Evolutionary conservation across 179 eudicot genomes (phyloP), one percentile per base, ranked within the genome.

Genomic region (Spergularia azorica): DNA sequence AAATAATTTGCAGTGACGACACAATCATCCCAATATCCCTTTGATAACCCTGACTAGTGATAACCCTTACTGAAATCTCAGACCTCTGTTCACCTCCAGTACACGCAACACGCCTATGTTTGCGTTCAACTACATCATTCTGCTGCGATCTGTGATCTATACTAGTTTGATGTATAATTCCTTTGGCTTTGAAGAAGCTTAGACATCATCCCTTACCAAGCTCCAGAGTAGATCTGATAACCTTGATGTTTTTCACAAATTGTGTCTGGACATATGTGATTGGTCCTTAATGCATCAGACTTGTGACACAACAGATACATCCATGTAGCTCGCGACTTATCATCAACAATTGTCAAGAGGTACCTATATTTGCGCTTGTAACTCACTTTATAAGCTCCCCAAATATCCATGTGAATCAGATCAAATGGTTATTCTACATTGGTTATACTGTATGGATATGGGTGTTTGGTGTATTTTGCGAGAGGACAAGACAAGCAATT

Each of bases 21-120:
- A 70, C 62, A 70, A 26, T 70, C 73, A 2, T 61, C 62, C 73
- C 73, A 70, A 70, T 7, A 70, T 1, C 7, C 38, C 38, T 1
- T 3, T 36, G 38, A 36, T 36, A 36, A 36, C 38, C 38, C 38
- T 36, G 38, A 36, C 9, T 0, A 70, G 4, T 6, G 61, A 60
- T 1, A 70, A 13, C 0, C 43, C 17, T 3, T 43, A 60, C 21
- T 55, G 60, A 21, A 70, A 52, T 11, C 73, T 11, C 18, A 70
- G 10, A 1, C 61, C 73, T 38, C 73, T 26, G 3, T 11, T 18
- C 20, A 70, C 17, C 3, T 70, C 73, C 21, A 70, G 4, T 0
- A 54, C 17, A 52, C 52, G 58, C 14, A 0, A 54, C 17, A 52
- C 52, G 58, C 14, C 18, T 21, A 12, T 70, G 73, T 21, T 26